A percentile compares a stretch with the other conserved stretches of the same genome.
These are phyloP conservation scores for Xylariaceae sp. DNA, from an alignment of 2,329 filamentous ascomycete genomes.

Conservation along the genomic window DNA sequence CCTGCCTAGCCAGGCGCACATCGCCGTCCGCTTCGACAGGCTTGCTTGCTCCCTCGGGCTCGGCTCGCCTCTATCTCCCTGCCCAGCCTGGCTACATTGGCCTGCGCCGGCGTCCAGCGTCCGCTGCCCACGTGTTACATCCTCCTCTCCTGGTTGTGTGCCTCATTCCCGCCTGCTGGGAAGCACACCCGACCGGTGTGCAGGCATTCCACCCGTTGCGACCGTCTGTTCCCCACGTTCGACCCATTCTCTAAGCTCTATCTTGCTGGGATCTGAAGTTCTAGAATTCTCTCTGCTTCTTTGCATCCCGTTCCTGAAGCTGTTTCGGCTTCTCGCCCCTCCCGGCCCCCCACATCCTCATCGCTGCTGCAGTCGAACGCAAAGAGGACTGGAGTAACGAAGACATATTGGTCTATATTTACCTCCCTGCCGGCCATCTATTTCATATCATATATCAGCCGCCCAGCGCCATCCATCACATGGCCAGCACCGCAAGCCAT, in stretches of 20 bases:
- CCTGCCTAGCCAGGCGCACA: slow-evolving; percentile 18
- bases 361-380: no score
- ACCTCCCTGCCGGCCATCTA: no score
- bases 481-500: no score
- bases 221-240: slow-evolving; percentile 29
- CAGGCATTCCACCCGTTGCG: slow-evolving; percentile 14
- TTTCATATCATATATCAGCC: no score
- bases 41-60: not conserved
- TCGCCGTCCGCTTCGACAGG: slow-evolving; percentile 13
- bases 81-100: no score
- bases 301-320: slow-evolving; percentile 5
- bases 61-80: no score
- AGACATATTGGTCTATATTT: no score
- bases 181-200: slow-evolving; percentile 16
- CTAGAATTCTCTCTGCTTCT: slow-evolving; percentile 25
- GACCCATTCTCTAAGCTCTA: slow-evolving; percentile 18
- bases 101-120: slow-evolving; percentile 9
- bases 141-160: slow-evolving; percentile 9
- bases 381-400: no score
- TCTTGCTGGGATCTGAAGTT: slow-evolving; percentile 25
- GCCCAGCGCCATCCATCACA: no score
- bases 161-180: slow-evolving; percentile 10
- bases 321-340: slow-evolving; percentile 5
- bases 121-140: slow-evolving; percentile 19
- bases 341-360: no score